Percentiles rank a stretch among this genome's conserved stretches.
These are phyloP conservation scores for Rhexocercosporidium sp. DNA, from an alignment of 2,329 filamentous ascomycete genomes.

Conservation along the genomic window DNA sequence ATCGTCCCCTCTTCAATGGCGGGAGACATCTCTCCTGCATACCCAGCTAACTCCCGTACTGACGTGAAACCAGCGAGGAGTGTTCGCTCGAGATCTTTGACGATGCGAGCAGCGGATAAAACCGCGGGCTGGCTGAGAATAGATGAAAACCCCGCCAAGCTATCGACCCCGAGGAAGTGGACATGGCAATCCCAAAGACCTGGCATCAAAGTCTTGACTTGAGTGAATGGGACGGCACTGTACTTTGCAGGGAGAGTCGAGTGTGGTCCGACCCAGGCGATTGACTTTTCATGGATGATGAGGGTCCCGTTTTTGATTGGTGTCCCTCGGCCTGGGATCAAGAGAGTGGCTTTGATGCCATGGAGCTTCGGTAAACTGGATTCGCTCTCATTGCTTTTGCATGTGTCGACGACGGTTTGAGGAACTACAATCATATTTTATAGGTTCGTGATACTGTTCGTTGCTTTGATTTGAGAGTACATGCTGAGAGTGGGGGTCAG, in stretches of 20 bases:
- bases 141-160: conserved; percentile 16
- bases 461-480: background rate
- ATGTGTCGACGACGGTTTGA: background rate
- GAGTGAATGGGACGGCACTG: conserved; percentile 35
- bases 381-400: background rate
- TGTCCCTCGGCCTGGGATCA: conserved; percentile 54
- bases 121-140: conserved; percentile 30
- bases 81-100: conserved; percentile 48
- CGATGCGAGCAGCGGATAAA: conserved; percentile 49
- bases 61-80: conserved; percentile 57
- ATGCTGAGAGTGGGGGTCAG: background rate
- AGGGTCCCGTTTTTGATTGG: conserved; percentile 48
- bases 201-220: conserved; percentile 53
- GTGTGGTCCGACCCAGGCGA: conserved; percentile 47
- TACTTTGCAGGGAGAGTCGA: conserved; percentile 43
- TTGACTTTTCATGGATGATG: conserved; percentile 46
- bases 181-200: conserved; percentile 60
- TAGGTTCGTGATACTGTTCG: background rate
- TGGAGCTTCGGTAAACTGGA: conserved; percentile 10
- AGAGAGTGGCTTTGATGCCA: conserved; percentile 36
- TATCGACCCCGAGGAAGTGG: conserved; percentile 50
- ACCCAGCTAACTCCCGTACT: conserved; percentile 55
- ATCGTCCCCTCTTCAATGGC: conserved; percentile 52
- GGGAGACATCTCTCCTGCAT: conserved; percentile 49
- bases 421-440: background rate